Evolutionary conservation across 1,284 basidiomycete species (phyloP).

Genomic region (Dichomitus squalens): DNA sequence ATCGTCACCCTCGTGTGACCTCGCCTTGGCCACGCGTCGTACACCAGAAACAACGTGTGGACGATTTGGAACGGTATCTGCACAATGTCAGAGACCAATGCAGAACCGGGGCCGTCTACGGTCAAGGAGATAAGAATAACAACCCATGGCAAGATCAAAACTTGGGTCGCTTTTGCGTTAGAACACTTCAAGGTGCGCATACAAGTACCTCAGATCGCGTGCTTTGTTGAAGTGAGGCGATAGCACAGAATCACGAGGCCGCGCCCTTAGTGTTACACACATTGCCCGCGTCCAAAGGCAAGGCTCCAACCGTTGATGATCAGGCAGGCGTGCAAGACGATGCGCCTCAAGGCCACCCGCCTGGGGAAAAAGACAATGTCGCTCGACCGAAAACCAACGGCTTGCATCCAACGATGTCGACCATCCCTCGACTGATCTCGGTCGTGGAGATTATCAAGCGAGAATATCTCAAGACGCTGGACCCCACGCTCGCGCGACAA

Average conservation of each 20-base stretch:
- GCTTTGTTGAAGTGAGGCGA: background rate
- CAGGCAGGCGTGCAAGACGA: background rate
- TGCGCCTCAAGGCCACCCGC: too few relatives aligned
- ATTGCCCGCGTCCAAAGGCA: constrained; percentile 42
- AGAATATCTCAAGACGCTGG: constrained; percentile 63
- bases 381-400: constrained; percentile 15
- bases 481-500: constrained; percentile 37
- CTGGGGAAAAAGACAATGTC: background rate
- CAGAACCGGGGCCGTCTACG: constrained; percentile 9
- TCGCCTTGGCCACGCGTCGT: too few relatives aligned
- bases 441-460: constrained; percentile 86
- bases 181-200: constrained; percentile 59
- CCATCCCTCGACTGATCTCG: constrained; percentile 70
- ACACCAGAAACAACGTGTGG: too few relatives aligned
- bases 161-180: constrained; percentile 64
- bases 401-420: constrained; percentile 40
- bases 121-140: constrained; percentile 59
- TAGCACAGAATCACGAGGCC: constrained; percentile 54
- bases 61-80: too few relatives aligned
- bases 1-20: too few relatives aligned
- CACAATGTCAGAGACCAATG: background rate
- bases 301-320: background rate
- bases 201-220: background rate
- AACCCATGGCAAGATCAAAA: constrained; percentile 61
- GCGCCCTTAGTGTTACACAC: constrained; percentile 70